Evolutionary conservation across 805 yeast species (phyloP).

Genomic region (Groenewaldozyma salmanticensis): DNA sequence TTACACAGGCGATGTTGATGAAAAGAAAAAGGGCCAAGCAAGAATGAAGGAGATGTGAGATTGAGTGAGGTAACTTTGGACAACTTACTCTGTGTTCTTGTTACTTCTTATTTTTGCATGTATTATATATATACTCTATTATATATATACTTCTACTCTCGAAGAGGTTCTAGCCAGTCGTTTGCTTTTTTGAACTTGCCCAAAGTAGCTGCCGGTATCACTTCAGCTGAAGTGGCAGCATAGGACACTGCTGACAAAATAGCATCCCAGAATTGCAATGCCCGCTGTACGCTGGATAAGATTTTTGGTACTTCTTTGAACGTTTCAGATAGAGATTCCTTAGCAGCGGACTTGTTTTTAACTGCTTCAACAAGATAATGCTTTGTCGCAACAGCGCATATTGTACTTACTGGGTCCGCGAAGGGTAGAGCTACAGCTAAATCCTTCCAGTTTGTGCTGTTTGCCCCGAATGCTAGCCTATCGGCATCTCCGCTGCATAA

Average conservation of each 20-base stretch:
- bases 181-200: constrained; percentile 3
- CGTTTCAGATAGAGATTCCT: constrained; percentile 13
- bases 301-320: constrained; percentile 22
- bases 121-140: too few species aligned
- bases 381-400: constrained; percentile 52
- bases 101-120: too few species aligned
- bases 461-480: constrained; percentile 33
- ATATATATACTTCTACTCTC: too few species aligned
- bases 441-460: constrained; percentile 42
- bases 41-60: too few species aligned
- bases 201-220: background rate
- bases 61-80: too few species aligned
- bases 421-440: constrained; percentile 56
- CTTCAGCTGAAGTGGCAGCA: background rate
- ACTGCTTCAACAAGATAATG: constrained; percentile 37
- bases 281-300: constrained; percentile 16
- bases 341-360: constrained; percentile 4
- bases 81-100: too few species aligned
- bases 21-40: too few species aligned
- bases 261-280: constrained; percentile 24
- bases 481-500: constrained; percentile 45
- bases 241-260: constrained; percentile 18
- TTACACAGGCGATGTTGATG: too few species aligned
- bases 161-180: constrained; percentile 4
- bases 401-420: constrained; percentile 47